phyloP scores from a whole-genome alignment of 192 early-diverging fungal genomes.

The Backusella luteola region DNA sequence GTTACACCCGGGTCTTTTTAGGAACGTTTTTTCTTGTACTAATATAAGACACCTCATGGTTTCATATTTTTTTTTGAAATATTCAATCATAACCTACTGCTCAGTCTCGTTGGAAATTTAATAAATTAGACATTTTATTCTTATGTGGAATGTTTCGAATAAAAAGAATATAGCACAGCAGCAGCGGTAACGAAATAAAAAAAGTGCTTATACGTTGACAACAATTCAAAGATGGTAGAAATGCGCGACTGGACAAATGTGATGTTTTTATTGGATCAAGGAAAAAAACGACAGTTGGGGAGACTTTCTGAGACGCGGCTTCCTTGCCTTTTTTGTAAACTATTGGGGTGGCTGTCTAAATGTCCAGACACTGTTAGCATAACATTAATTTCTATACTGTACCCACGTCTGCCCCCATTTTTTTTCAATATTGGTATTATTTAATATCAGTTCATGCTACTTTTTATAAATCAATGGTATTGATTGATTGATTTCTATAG shows the following conservation, averaged over 20 bases:
- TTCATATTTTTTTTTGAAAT: neutral
- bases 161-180: neutral
- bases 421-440: neutral
- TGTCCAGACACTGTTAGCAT: neutral
- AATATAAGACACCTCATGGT: neutral
- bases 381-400: neutral
- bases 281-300: neutral
- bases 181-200: neutral
- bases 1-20: constrained; percentile 2
- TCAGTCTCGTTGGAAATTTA: neutral
- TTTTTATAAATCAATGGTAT: too few species aligned
- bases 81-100: neutral
- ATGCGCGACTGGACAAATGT: neutral
- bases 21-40: neutral
- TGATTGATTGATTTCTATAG: too few species aligned
- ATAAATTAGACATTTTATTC: neutral
- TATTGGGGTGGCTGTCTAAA: neutral
- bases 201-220: neutral
- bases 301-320: neutral
- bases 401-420: neutral
- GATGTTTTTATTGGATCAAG: neutral
- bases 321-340: neutral
- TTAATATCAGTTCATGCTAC: neutral
- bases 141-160: neutral
- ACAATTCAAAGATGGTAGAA: neutral